Evolutionary conservation across 495 filamentous ascomycete genomes (phyloP), one percentile per base, ranked within the genome.

Genomic region (Apiosordaria backusii): DNA sequence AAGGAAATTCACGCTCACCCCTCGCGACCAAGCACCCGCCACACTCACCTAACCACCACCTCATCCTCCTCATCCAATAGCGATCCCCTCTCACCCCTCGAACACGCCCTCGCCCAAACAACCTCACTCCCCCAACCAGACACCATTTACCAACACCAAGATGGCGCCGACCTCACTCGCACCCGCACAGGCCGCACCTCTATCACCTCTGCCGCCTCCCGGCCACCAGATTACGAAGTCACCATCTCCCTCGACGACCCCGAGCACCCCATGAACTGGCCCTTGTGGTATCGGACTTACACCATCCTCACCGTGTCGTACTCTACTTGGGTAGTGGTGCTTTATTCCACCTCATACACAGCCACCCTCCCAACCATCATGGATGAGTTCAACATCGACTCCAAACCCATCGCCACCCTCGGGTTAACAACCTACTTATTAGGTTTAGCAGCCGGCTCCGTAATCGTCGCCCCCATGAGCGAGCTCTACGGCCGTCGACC

Each of bases 281-380:
- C 86, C 0, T 61, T 90, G 21, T 82, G 75, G 76, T 91, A 92
- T 75, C 89, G 89, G 61, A 79, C 80, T 45, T 81, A 87, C 78
- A 81, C 85, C 4, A 80, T 94, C 21, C 74, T 80, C 21, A 77
- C 84, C 62, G 86, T 96, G 35, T 89, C 89, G 23, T 93, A 85
- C 77, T 84, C 89, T 50, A 92, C 90, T 5, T 86, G 89, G 74
- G 82, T 88, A 15, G 86, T 93, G 70, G 89, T 97, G 24, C 78
- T 96, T n/a, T 95, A 94, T 75, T 91, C 87, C 16, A 96, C 93
- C 2, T 90, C 87, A 64, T 96, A 93, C 76, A 90, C 91, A 18
- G 85, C 88, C 0, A 87, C 86, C 29, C 83, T 87, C 23, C 80
- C 86, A 0, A 86, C 88, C 1, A 83, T 96, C 73, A 86, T 87